Evolutionary conservation across 768 basidiomycete genomes (phyloP).

Genomic region (Rhodotorula kratochvilovae): DNA sequence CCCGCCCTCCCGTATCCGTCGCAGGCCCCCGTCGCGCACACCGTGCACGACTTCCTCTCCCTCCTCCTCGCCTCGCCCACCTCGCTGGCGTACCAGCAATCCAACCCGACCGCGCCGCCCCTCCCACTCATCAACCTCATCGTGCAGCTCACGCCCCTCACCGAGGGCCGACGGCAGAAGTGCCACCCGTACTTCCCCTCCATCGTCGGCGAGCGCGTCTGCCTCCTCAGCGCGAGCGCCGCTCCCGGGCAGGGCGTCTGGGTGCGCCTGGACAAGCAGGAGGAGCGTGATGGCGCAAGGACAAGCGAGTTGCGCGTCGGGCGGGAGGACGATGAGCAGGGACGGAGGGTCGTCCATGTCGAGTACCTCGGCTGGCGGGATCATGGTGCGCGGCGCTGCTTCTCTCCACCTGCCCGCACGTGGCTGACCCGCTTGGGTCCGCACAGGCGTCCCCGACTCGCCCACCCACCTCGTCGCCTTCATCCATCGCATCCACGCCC

Average conservation of each 20-base stretch:
- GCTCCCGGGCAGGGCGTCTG: constrained; percentile 16
- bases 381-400: constrained; percentile 61
- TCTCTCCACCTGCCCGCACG: constrained; percentile 47
- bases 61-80: constrained; percentile 52
- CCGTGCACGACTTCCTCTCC: constrained; percentile 71
- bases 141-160: constrained; percentile 71
- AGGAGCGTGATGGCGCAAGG: constrained; percentile 17
- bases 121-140: constrained; percentile 53
- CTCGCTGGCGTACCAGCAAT: constrained; percentile 37
- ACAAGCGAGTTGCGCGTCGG: constrained; percentile 25
- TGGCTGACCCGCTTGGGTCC: constrained; percentile 52
- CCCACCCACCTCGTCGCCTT: constrained; percentile 23
- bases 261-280: constrained; percentile 23
- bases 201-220: constrained; percentile 54
- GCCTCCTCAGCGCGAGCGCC: constrained; percentile 48
- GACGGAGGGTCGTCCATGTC: constrained; percentile 28
- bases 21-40: constrained; percentile 63
- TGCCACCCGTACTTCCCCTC: constrained; percentile 73
- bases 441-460: constrained; percentile 26
- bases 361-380: constrained; percentile 44
- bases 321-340: background rate
- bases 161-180: constrained; percentile 68
- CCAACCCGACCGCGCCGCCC: constrained; percentile 23
- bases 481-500: constrained; percentile 10
- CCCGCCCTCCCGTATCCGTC: background rate